Conservation (phyloP, 2,329 filamentous ascomycete species). For the Biscogniauxia sp. region DNA sequence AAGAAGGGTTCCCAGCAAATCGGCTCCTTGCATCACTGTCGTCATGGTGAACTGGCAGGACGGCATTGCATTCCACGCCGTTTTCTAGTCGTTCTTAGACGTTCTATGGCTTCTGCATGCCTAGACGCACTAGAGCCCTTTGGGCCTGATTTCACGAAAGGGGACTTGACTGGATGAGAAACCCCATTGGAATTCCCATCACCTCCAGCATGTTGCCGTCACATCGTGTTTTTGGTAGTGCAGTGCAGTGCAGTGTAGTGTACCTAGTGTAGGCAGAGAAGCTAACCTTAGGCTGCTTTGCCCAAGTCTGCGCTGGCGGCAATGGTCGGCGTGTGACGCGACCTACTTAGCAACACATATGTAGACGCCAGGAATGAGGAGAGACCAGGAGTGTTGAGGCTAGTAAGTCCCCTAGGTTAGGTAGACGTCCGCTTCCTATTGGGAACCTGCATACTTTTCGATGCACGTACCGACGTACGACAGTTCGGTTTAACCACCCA, state of each 20-base stretch:
- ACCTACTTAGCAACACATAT: not conserved
- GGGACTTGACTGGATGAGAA: not conserved
- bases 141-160: not conserved
- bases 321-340: not conserved
- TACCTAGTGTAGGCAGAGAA: not conserved
- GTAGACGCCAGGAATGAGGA: not conserved
- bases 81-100: conserved; percentile 2
- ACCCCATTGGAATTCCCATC: not conserved
- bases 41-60: not conserved
- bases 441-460: not conserved
- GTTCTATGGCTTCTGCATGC: not conserved
- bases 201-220: not conserved
- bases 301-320: not conserved
- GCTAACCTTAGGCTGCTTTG: not conserved
- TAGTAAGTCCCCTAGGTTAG: not conserved
- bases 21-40: conserved; percentile 11
- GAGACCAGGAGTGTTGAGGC: not conserved
- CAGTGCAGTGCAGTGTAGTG: no score
- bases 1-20: conserved; percentile 12
- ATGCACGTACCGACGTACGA: not conserved
- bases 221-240: not conserved
- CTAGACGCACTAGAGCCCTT: not conserved
- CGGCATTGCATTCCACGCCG: conserved; percentile 1
- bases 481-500: conserved; percentile 3
- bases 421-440: not conserved